Evolutionary conservation across 192 early-diverging fungal genomes (phyloP).

Genomic region (Entomortierella lignicola): DNA sequence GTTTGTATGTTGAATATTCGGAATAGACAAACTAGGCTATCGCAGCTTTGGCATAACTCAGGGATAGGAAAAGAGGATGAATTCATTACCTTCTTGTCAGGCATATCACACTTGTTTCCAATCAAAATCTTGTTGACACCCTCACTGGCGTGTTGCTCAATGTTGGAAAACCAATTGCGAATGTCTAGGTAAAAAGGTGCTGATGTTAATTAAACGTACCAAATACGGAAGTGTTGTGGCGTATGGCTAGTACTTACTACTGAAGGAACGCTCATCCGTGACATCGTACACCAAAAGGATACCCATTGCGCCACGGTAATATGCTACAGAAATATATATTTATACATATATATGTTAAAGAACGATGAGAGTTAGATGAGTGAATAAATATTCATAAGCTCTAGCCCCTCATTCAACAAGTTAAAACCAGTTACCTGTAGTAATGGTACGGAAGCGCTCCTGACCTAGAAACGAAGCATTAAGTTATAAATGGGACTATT

Average conservation of each 20-base stretch:
- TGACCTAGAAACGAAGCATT: constrained; percentile 63
- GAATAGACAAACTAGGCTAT: neutral
- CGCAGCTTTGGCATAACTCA: neutral
- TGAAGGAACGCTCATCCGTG: constrained; percentile 98
- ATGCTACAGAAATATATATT: constrained; percentile 68
- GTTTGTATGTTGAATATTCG: no score
- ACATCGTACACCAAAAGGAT: constrained; percentile 98
- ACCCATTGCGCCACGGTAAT: constrained; percentile 99
- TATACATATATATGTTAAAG: neutral
- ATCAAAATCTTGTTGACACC: constrained; percentile 99
- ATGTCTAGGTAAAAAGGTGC: constrained; percentile 80
- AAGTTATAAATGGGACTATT: neutral
- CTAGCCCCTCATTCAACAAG: neutral
- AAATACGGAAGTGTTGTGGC: neutral
- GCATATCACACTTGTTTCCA: constrained; percentile 99
- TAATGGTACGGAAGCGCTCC: constrained; percentile 99
- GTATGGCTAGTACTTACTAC: constrained; percentile 70
- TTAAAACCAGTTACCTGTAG: constrained; percentile 74
- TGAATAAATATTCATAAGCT: neutral
- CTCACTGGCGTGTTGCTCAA: constrained; percentile 99
- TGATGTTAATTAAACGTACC: no score
- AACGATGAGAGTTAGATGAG: neutral
- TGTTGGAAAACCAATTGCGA: constrained; percentile 99
- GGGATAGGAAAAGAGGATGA: neutral
- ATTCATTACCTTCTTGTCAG: constrained; percentile 85